Evolutionary conservation across 805 yeast genomes (phyloP).

Genomic region (Metschnikowia continentalis): DNA sequence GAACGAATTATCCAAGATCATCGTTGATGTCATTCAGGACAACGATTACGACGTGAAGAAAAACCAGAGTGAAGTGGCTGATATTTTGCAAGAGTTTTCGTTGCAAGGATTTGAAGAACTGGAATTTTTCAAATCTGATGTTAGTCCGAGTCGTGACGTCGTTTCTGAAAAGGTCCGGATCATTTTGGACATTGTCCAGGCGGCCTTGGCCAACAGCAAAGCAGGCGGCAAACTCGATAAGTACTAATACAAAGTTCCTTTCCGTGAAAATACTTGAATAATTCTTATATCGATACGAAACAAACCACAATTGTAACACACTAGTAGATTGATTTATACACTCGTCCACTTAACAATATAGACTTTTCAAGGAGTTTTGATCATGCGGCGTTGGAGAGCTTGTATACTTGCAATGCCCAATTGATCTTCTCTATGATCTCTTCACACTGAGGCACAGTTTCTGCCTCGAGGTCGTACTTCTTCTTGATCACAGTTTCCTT

Average conservation of each 20-base stretch:
- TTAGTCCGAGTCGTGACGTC: not conserved
- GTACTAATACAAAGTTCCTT: not conserved
- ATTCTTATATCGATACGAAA: too few relatives aligned
- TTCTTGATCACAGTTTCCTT: conserved; percentile 66
- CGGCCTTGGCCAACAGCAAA: not conserved
- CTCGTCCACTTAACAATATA: too few relatives aligned
- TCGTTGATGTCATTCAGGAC: conserved; percentile 17
- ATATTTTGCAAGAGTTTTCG: not conserved
- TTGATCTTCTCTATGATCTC: conserved; percentile 74
- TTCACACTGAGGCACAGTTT: conserved; percentile 51
- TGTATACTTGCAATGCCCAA: conserved; percentile 53
- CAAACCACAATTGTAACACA: too few relatives aligned
- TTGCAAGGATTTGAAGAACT: not conserved
- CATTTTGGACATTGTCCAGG: not conserved
- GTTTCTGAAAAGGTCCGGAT: not conserved
- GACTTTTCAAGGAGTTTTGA: too few relatives aligned
- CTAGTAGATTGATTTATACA: too few relatives aligned
- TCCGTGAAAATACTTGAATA: too few relatives aligned
- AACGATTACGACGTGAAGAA: conserved; percentile 11
- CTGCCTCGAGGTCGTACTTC: conserved; percentile 84
- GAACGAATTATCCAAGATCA: conserved; percentile 26
- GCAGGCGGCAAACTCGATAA: not conserved
- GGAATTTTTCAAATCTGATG: not conserved
- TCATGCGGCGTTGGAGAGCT: conserved; percentile 21
- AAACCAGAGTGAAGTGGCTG: not conserved